Evolutionary conservation across 441 rosid species (phyloP).

Genomic region (Jatropha podagrica): DNA sequence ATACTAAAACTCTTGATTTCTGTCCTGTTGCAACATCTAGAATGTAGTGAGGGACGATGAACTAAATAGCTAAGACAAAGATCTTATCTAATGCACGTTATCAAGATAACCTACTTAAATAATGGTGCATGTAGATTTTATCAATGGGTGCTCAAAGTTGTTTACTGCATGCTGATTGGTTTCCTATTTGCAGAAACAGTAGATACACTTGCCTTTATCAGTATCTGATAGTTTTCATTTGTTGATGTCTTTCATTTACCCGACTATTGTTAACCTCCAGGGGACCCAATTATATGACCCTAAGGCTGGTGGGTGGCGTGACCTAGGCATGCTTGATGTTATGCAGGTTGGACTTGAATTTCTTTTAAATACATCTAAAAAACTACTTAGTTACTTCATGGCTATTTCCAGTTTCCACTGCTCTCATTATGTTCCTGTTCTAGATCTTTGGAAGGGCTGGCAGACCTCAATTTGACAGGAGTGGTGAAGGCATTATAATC

Average conservation of each 20-base stretch:
- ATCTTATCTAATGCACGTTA: too few species aligned
- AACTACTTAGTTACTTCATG: neutral
- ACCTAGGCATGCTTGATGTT: conserved; percentile 99
- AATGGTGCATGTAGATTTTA: too few species aligned
- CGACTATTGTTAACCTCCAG: conserved; percentile 40
- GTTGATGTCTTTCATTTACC: conserved; percentile 12
- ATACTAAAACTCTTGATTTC: too few species aligned
- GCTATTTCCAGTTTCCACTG: conserved; percentile 1
- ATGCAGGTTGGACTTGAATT: conserved; percentile 72
- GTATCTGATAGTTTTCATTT: conserved; percentile 10
- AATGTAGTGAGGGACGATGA: too few species aligned
- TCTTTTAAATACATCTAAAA: conserved; percentile 18
- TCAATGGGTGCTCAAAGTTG: too few species aligned
- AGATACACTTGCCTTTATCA: neutral
- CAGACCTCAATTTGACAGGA: conserved; percentile 99
- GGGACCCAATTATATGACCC: conserved; percentile 98
- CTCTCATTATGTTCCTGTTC: conserved; percentile 27
- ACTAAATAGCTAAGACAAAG: too few species aligned
- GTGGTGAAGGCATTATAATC: conserved; percentile 99
- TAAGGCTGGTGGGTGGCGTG: conserved; percentile 99
- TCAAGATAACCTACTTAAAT: too few species aligned
- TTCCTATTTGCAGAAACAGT: conserved; percentile 4
- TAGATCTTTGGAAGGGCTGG: conserved; percentile 99
- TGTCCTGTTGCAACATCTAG: neutral
- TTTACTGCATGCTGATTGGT: conserved; percentile 3